phyloP scores from a whole-genome alignment of 176 grass and related monocot genomes.

The Hordeum vulgare region DNA sequence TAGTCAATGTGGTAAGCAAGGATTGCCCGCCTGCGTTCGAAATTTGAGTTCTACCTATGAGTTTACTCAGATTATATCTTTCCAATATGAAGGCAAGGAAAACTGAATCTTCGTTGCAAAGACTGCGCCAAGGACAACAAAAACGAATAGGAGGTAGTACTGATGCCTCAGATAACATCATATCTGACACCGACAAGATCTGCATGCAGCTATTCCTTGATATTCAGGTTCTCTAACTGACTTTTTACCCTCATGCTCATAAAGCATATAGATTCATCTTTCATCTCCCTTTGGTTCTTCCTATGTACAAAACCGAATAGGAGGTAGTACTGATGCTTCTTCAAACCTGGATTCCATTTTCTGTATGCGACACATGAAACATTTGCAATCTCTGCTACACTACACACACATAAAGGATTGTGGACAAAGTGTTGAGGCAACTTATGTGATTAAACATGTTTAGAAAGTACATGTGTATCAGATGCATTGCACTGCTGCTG shows the following conservation, averaged over 20 bases:
- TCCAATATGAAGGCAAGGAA: slow-evolving; percentile 63
- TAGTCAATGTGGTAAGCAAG: slow-evolving; percentile 84
- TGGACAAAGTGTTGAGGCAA: background rate
- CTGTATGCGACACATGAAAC: background rate
- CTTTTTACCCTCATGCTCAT: background rate
- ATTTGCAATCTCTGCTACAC: background rate
- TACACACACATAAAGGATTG: background rate
- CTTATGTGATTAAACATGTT: background rate
- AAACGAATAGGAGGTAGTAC: slow-evolving; percentile 83
- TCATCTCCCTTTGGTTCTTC: background rate
- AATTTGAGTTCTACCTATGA: background rate
- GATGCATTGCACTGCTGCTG: background rate
- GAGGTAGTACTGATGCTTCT: no score
- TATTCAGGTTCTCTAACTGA: slow-evolving; percentile 57
- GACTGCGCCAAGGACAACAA: slow-evolving; percentile 84
- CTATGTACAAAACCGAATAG: no score
- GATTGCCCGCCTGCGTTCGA: slow-evolving; percentile 2
- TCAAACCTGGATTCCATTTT: background rate
- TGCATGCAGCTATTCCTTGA: slow-evolving; percentile 99
- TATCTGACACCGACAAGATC: slow-evolving; percentile 98
- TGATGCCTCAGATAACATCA: slow-evolving; percentile 72
- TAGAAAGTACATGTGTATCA: background rate
- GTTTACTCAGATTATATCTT: slow-evolving; percentile 6
- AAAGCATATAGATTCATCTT: background rate
- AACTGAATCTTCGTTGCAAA: slow-evolving; percentile 90